Conservation (phyloP, 2,329 filamentous ascomycete genomes). For the Passalora sequoiae region DNA sequence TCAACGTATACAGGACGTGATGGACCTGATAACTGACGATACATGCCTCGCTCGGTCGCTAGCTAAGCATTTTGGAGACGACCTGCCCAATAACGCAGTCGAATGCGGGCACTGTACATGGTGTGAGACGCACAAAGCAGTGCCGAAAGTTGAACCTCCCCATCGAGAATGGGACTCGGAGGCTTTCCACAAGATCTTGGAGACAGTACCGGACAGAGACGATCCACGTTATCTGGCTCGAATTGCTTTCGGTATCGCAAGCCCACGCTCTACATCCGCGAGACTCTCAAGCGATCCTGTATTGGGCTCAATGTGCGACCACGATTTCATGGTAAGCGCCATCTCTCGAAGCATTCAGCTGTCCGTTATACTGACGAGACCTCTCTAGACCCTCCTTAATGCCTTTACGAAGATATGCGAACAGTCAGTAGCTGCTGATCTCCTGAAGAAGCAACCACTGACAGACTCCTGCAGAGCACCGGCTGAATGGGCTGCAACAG, state of each 20-base stretch:
- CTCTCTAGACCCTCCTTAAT: constrained; percentile 14
- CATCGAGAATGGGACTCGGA: constrained; percentile 37
- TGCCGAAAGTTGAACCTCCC: constrained; percentile 38
- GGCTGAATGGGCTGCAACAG: neutral
- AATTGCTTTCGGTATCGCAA: constrained; percentile 59
- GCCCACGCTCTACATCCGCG: constrained; percentile 49
- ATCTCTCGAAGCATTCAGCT: neutral
- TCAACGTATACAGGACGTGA: constrained; percentile 46
- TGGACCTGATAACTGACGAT: constrained; percentile 49
- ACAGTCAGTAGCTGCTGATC: constrained; percentile 7
- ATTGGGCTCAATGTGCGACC: constrained; percentile 53
- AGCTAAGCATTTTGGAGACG: constrained; percentile 55
- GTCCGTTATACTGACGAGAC: constrained; percentile 4
- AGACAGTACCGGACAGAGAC: constrained; percentile 45
- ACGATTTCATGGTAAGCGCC: constrained; percentile 50
- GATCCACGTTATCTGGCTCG: constrained; percentile 56
- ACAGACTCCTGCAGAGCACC: neutral
- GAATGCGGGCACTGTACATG: constrained; percentile 52
- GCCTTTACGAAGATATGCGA: constrained; percentile 23
- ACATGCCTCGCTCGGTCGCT: constrained; percentile 51
- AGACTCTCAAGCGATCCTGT: constrained; percentile 44
- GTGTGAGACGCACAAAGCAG: constrained; percentile 34
- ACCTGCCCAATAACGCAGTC: constrained; percentile 39
- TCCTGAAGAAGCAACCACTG: neutral
- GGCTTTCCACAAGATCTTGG: constrained; percentile 44